Conservation (phyloP, 129 eudicot genomes). For the Centaurea solstitialis region DNA sequence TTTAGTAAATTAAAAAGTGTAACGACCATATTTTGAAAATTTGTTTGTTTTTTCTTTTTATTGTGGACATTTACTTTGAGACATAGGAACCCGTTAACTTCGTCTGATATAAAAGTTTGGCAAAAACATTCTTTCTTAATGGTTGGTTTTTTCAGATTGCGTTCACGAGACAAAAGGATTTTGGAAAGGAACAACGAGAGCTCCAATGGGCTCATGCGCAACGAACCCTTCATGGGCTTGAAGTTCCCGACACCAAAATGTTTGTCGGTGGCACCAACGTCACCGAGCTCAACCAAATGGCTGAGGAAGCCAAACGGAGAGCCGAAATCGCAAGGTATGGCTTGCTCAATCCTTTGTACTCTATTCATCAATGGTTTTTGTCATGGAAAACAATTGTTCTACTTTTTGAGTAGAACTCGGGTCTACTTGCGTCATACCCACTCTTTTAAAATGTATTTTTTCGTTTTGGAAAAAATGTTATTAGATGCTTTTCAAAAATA, state of each 20-base stretch:
- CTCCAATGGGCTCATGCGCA: conserved; percentile 99
- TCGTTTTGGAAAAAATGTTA: no score
- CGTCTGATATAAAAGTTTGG: background rate
- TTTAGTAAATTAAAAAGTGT: no score
- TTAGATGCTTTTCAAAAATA: no score
- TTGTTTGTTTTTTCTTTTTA: no score
- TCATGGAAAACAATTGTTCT: background rate
- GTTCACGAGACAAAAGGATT: conserved; percentile 95
- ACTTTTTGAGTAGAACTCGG: background rate
- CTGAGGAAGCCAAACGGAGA: conserved; percentile 97
- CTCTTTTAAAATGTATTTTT: no score
- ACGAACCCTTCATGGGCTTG: conserved; percentile 97
- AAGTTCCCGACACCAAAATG: conserved; percentile 93
- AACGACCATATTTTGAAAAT: no score
- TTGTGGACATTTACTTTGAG: background rate
- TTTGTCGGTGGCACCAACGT: conserved; percentile 66
- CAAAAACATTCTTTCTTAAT: background rate
- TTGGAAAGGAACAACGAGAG: conserved; percentile 97
- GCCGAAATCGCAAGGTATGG: conserved; percentile 95
- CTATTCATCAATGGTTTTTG: background rate
- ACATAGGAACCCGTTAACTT: background rate
- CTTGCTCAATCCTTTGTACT: background rate
- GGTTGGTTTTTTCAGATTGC: conserved; percentile 59
- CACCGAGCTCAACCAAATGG: conserved; percentile 96
- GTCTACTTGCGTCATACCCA: no score